phyloP scores from a whole-genome alignment of 163 green algal species.

The Chlorella variabilis region DNA sequence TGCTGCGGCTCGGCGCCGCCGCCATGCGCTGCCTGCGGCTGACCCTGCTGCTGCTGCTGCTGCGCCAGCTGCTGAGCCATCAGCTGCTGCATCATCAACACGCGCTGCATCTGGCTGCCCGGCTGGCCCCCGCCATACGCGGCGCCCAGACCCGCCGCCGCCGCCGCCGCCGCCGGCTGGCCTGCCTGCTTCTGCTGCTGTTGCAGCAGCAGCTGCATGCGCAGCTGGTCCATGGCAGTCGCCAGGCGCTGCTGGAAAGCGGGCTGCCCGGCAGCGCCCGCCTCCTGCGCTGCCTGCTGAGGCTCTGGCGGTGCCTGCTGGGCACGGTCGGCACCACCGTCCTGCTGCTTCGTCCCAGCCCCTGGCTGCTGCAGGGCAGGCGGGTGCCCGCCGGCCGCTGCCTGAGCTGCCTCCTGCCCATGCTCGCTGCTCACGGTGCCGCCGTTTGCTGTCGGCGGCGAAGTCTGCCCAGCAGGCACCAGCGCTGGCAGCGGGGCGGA shows the following conservation, averaged over 20 bases:
- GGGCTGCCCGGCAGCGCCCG: background rate
- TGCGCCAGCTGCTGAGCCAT: background rate
- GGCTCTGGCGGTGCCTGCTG: too few relatives aligned
- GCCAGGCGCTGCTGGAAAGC: slow-evolving; percentile 3
- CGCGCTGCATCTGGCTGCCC: background rate
- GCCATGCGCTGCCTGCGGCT: background rate
- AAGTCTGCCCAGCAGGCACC: too few relatives aligned
- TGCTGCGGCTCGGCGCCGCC: background rate
- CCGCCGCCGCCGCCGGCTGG: background rate
- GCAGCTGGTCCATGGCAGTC: slow-evolving; percentile 1
- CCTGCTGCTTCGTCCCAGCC: too few relatives aligned
- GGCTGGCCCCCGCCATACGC: background rate
- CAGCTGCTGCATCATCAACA: background rate
- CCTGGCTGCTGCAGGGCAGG: too few relatives aligned
- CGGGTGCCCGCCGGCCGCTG: background rate
- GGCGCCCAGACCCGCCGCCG: background rate
- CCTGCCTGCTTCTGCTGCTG: slow-evolving; percentile 4
- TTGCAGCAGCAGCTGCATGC: background rate
- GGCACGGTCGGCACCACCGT: too few relatives aligned
- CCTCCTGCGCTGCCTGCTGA: too few relatives aligned
- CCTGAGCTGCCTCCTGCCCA: background rate
- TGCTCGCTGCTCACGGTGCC: too few relatives aligned
- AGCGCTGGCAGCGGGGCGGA: too few relatives aligned
- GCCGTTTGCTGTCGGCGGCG: too few relatives aligned
- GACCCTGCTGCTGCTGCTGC: background rate